These are phyloP conservation scores for Xenoacremonium recifei DNA, from an alignment of 2,329 filamentous ascomycete species.

Conservation along the genomic window DNA sequence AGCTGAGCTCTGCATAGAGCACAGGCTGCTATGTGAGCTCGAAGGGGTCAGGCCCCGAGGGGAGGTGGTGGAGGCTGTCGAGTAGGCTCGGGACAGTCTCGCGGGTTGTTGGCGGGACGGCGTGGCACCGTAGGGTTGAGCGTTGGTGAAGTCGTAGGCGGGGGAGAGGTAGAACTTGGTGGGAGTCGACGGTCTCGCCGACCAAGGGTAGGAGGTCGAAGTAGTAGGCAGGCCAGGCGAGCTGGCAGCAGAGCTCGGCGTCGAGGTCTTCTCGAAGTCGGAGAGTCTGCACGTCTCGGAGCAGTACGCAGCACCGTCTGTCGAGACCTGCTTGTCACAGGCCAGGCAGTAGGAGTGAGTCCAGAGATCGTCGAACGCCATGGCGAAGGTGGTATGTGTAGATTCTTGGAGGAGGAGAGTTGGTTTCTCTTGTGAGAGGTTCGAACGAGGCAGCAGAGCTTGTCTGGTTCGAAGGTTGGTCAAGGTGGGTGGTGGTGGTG, in stretches of 20 bases:
- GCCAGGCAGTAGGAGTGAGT: constrained; percentile 90
- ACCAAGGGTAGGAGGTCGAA: constrained; percentile 51
- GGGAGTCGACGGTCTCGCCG: constrained; percentile 30
- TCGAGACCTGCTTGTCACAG: constrained; percentile 78
- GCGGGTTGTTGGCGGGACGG: constrained; percentile 38
- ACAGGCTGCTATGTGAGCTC: constrained; percentile 81
- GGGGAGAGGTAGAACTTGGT: constrained; percentile 68
- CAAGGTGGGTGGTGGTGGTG: constrained; percentile 4
- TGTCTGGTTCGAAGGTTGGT: constrained; percentile 4
- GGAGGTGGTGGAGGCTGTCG: constrained; percentile 16
- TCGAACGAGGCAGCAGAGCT: constrained; percentile 8
- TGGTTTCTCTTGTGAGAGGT: constrained; percentile 3
- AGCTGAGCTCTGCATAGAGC: constrained; percentile 68
- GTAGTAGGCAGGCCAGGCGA: constrained; percentile 55
- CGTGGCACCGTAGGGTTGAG: constrained; percentile 55
- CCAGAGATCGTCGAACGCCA: constrained; percentile 70
- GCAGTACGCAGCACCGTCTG: constrained; percentile 80
- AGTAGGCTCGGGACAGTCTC: constrained; percentile 18
- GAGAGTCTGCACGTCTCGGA: constrained; percentile 87
- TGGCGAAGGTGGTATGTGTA: constrained; percentile 31
- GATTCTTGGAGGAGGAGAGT: constrained; percentile 10
- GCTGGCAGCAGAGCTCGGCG: constrained; percentile 56
- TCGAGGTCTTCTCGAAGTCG: constrained; percentile 74
- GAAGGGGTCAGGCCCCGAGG: constrained; percentile 61
- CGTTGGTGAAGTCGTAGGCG: constrained; percentile 71